phyloP scores from a whole-genome alignment of 257 asterid genomes.

The Capsicum rhomboideum region DNA sequence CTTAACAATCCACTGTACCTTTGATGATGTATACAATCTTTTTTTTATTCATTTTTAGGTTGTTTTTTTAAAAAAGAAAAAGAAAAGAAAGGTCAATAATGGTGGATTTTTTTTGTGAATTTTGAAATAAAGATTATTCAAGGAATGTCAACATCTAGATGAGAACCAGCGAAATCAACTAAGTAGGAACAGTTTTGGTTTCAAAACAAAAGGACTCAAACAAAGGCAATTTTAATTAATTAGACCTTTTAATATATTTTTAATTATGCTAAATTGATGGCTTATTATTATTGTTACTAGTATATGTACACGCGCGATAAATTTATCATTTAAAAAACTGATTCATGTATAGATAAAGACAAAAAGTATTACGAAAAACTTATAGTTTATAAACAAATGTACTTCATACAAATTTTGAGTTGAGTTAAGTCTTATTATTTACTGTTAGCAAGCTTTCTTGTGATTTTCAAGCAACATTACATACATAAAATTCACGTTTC shows the following conservation, averaged over 20 bases:
- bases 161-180: constrained; percentile 41
- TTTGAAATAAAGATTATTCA: constrained; percentile 40
- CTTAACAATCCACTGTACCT: not conserved
- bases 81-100: not conserved
- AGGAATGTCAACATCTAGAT: constrained; percentile 46
- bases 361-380: no score
- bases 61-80: not conserved
- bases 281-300: not conserved
- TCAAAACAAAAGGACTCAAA: constrained; percentile 62
- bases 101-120: not conserved
- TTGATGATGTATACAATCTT: not conserved
- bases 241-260: not conserved
- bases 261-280: not conserved
- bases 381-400: no score
- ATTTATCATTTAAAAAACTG: no score
- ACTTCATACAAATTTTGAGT: no score
- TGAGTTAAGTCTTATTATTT: no score
- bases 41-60: not conserved
- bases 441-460: no score
- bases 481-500: no score
- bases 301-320: no score
- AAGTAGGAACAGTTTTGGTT: constrained; percentile 59
- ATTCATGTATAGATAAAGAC: no score
- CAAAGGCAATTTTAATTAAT: constrained; percentile 27
- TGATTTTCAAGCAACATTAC: no score